phyloP scores from a whole-genome alignment of 352 stramenopile genomes.

The Pythium phragmiticola region DNA sequence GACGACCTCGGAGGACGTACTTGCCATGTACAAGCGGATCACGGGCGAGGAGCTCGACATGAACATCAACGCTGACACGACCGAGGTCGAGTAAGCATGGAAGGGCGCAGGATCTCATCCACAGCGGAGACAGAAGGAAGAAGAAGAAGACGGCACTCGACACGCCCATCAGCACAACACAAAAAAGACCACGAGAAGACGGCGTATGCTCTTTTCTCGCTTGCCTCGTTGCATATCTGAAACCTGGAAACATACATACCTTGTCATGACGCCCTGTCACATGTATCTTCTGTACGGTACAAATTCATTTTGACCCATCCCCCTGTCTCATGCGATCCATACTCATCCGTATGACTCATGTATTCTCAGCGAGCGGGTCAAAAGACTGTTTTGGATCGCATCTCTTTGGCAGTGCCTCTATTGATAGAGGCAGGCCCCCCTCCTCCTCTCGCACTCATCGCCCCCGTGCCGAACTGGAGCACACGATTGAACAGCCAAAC shows the following conservation, averaged over 20 bases:
- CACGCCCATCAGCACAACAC: no score
- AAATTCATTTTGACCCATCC: no score
- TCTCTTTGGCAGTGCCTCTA: constrained; percentile 7
- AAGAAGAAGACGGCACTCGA: no score
- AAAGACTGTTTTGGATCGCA: constrained; percentile 8
- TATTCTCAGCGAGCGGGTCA: neutral
- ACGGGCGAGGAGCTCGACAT: constrained; percentile 98
- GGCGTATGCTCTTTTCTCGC: no score
- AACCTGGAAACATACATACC: no score
- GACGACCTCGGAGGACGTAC: constrained; percentile 95
- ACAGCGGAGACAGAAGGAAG: no score
- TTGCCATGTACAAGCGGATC: constrained; percentile 97
- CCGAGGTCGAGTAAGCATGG: constrained; percentile 78
- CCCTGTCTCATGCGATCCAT: no score
- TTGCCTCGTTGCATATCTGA: no score
- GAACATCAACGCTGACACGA: constrained; percentile 96
- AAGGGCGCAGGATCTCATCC: neutral
- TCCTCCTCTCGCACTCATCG: neutral
- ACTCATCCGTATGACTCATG: neutral
- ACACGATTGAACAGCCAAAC: constrained; percentile 2
- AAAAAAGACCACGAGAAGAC: no score
- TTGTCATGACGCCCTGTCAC: no score
- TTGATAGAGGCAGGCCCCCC: constrained; percentile 14
- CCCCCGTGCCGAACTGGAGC: neutral
- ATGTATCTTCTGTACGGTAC: no score